Base-by-base conservation (phyloP, 768 basidiomycete species). In the Boletus sp. region DNA sequence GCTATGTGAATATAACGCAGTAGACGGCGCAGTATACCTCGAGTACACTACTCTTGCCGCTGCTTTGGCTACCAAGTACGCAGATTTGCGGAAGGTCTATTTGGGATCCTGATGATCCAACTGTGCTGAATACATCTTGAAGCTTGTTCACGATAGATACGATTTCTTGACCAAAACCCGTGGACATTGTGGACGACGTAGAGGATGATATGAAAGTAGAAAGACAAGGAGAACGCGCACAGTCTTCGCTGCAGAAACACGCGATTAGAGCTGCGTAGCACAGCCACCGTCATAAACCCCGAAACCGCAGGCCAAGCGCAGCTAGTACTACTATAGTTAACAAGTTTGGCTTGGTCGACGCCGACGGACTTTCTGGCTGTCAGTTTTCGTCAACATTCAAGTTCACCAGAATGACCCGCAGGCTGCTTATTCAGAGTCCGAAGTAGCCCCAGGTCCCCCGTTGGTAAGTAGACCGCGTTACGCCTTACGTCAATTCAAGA, bases 81-180 rank as follows among this genome's bases (percentile, higher is more conserved):
- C 92, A 94, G 71, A 94, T 94, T 78, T 94, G 92, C 14, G 92
- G 92, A 55, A 94, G 78, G 83, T 94, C 92, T 81, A 94, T 90
- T 73, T 83, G 81, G 36, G 87, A 78, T 52, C 86, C 85, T 48
- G 83, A 85, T 24, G 87, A 83, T 65, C 92, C 92, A 59, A 94
- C 87, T 17, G 92, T 85, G 37, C 84, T 81, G 73, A 94, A 94
- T 62, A 92, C 92, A 78, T 94, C 92, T 73, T 94, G 92, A 45
- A 94, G 87, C 69, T 90, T 94, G 81, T 94, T 94, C 68, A 94
- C 78, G 50, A 90, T 83, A 35, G 77, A 71, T 52, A 94, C 91
- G 60, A 94, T 90, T 70, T 94, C 92, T 62, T 83, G 78, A 52
- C 92, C 92, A 63, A 94, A 84, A 53, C 88, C 73, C 42, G 85